Evolutionary conservation across 108 stramenopile species (phyloP), one percentile per base, ranked within the genome.

Genomic region (Mediolabrus comicus): DNA sequence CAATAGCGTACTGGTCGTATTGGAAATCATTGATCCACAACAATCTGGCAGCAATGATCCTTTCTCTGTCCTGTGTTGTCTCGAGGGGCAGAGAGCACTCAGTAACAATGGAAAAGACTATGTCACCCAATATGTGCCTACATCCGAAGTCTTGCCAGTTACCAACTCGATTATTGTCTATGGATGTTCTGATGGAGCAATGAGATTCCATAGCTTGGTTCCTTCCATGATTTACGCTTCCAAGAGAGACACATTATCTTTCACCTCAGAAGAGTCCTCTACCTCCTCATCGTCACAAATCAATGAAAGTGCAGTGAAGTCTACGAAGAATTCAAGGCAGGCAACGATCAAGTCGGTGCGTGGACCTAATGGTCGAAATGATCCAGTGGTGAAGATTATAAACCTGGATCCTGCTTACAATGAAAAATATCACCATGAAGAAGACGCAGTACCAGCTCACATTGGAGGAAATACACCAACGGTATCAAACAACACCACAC

Each of bases 391-490:
- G 7, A 71, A 49, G 38, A 53, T 78, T 64, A 38, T 78, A 17
- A 70, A 65, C 60, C 58, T 65, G 30, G 70, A 71, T 62, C 67
- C 29, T 43, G 46, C 46, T 22, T 49, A 49, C 46, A 49, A 49
- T 49, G 46, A 49, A 24, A 5, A 49, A 8, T 49, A 49, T 49
- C 22, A 49, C 22, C 19, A 24, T 49, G 46, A 49, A 24, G 19
- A 49, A 49, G 46, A 49, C 32, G 60, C 69, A 12, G 26, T 87
- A 84, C 25, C 38, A 82, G 57, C 80, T 74, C 3, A 64, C 70
- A 33, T 79, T 90, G 14, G 87, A 81, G 33, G 89, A 84, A 41
- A 58, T 72, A 34, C 46, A 6, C 8, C 4, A 41, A 41, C 46
- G 22, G 19, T 49, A 49, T 49, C 46, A 49, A 49, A 49, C 22